These are phyloP conservation scores for Chalciporus sp. DNA, from an alignment of 1,284 basidiomycete species.

Conservation along the genomic window DNA sequence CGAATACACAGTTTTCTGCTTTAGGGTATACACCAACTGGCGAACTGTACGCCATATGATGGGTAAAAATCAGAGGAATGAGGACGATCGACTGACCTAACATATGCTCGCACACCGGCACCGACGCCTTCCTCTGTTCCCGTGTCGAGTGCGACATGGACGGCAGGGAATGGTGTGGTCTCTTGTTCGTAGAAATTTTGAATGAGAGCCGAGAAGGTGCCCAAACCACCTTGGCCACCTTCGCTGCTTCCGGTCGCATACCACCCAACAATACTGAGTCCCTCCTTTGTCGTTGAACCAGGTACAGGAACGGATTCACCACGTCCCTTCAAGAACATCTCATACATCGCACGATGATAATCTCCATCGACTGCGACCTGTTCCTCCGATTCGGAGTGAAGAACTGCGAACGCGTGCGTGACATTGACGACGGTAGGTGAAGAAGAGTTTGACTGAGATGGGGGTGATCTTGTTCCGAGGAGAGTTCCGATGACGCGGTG, in stretches of 20 bases:
- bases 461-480: conserved; percentile 77
- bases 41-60: conserved; percentile 49
- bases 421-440: conserved; percentile 57
- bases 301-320: conserved; percentile 49
- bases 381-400: conserved; percentile 90
- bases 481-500: conserved; percentile 96
- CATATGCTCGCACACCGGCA: conserved; percentile 85
- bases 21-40: conserved; percentile 86
- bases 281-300: conserved; percentile 26
- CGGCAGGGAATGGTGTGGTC: conserved; percentile 84
- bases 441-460: conserved; percentile 39
- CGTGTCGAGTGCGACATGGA: conserved; percentile 94
- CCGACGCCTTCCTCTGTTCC: conserved; percentile 71
- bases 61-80: conserved; percentile 4
- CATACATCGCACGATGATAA: conserved; percentile 93
- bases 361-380: conserved; percentile 96
- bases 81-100: conserved; percentile 58
- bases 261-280: conserved; percentile 89
- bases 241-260: conserved; percentile 44
- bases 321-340: conserved; percentile 83
- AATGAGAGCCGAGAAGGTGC: conserved; percentile 96
- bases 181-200: conserved; percentile 98
- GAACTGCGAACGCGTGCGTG: conserved; percentile 83
- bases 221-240: conserved; percentile 66
- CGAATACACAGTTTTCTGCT: conserved; percentile 90